Base-by-base conservation (phyloP, 1,139 yeast species). In the Diutina pseudorugosa region DNA sequence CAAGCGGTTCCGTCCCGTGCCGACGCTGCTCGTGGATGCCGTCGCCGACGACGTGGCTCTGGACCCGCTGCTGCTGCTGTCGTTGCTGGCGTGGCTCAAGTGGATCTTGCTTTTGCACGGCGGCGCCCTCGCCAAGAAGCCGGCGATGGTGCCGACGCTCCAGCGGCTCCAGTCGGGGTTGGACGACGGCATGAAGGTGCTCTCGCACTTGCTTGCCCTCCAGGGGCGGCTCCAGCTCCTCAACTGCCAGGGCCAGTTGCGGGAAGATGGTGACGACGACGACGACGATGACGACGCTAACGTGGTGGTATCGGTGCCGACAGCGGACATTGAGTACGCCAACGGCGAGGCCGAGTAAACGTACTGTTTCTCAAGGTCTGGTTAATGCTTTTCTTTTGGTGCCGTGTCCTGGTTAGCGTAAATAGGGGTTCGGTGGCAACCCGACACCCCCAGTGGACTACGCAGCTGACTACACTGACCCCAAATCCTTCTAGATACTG, bases 81-180 rank as follows among this genome's bases (percentile, higher is more conserved):
- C 65, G 4, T 61, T 71, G 43, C 67, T 73, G 3, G 53, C 72
- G 16, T 79, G 83, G 83, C 65, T 79, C 55, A 76, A 75, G 60
- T 75, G 78, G 76, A 55, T 77, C 11, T 63, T 79, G 44, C 62
- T 78, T 33, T 60, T 69, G 12, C 73, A 76, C 55, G 82, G 82
- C 14, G 71, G 72, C 1, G 60, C 68, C 41, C 61, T 77, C 23
- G 65, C 73, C 16, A 65, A 65, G 52, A 68, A 68, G 47, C 52
- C 62, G 3, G 70, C 65, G 9, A 67, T 67, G 44, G 57, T 63
- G n/a, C 67, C 61, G 1, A 60, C 65, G 55, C 62, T 73, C 55
- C 68, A 64, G 53, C 56, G 61, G 4, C 64, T 79, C 53, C 68
- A 68, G 51, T 63, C 66, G 2, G 52, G 54, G 19, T 62, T 71